Conservation (phyloP, 2,329 filamentous ascomycete genomes). For the Exophiala sideris region DNA sequence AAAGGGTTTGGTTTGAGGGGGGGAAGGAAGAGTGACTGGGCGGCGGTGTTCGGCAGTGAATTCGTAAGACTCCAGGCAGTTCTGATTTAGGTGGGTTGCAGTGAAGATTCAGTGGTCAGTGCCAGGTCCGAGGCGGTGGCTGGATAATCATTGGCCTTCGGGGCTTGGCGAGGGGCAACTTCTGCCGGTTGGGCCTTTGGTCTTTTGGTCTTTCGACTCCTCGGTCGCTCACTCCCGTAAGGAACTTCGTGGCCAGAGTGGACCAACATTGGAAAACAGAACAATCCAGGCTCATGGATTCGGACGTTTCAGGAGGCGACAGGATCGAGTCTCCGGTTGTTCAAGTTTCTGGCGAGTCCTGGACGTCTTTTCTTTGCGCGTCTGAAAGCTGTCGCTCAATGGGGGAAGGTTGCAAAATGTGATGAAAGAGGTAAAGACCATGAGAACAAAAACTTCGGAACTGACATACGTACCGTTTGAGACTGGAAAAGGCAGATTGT, state of each 20-base stretch:
- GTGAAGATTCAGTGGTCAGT: neutral
- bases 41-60: neutral
- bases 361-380: neutral
- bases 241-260: neutral
- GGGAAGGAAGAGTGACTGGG: constrained; percentile 2
- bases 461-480: constrained; percentile 12
- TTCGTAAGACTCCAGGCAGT: neutral
- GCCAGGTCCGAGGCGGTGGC: constrained; percentile 4
- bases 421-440: constrained; percentile 6
- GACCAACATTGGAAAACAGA: too few species aligned
- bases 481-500: neutral
- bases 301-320: too few species aligned
- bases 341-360: neutral
- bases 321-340: neutral
- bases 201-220: too few species aligned
- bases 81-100: neutral
- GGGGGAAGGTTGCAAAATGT: neutral
- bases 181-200: too few species aligned
- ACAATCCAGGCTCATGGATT: too few species aligned
- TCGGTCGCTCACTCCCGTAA: too few species aligned
- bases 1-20: constrained; percentile 24
- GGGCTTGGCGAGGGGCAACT: too few species aligned
- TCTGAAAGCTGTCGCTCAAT: neutral
- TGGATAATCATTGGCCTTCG: neutral
- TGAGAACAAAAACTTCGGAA: neutral